These are phyloP conservation scores for Choiromyces venosus DNA, from an alignment of 495 filamentous ascomycete genomes.

Conservation along the genomic window DNA sequence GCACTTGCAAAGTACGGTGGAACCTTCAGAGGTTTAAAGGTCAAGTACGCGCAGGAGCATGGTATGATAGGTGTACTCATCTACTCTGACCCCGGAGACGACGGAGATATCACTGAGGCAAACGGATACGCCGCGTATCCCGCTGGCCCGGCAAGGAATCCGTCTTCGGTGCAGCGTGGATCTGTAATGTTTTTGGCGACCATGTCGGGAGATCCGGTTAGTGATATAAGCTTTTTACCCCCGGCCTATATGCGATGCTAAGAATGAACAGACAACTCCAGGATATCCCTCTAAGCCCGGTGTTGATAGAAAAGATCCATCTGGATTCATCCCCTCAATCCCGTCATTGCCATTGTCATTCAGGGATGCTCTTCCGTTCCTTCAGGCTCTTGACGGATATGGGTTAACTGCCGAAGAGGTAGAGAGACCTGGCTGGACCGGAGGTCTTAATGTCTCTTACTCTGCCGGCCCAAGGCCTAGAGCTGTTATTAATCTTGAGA, in stretches of 20 bases:
- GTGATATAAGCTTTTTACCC: constrained; percentile 21
- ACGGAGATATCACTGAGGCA: constrained; percentile 71
- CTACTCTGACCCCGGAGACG: constrained; percentile 85
- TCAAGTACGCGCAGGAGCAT: constrained; percentile 85
- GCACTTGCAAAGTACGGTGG: constrained; percentile 66
- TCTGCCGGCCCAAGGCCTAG: constrained; percentile 79
- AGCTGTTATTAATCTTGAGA: constrained; percentile 73
- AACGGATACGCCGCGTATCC: constrained; percentile 80
- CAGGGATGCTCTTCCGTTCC: constrained; percentile 71
- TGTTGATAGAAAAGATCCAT: constrained; percentile 66
- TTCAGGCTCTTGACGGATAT: constrained; percentile 82
- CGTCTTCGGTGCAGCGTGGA: constrained; percentile 86
- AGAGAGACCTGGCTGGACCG: constrained; percentile 59
- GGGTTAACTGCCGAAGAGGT: constrained; percentile 75
- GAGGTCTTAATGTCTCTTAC: constrained; percentile 81
- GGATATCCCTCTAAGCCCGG: constrained; percentile 93
- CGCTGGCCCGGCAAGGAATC: constrained; percentile 77
- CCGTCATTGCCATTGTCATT: constrained; percentile 93
- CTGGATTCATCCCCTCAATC: constrained; percentile 68
- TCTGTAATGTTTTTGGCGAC: constrained; percentile 76
- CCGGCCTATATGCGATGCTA: background rate
- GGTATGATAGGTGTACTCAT: constrained; percentile 80
- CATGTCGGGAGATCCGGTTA: constrained; percentile 56
- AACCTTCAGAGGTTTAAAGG: constrained; percentile 84
- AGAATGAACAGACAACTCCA: constrained; percentile 73